Evolutionary conservation across 441 rosid genomes (phyloP).

Genomic region (Gossypium davidsonii): DNA sequence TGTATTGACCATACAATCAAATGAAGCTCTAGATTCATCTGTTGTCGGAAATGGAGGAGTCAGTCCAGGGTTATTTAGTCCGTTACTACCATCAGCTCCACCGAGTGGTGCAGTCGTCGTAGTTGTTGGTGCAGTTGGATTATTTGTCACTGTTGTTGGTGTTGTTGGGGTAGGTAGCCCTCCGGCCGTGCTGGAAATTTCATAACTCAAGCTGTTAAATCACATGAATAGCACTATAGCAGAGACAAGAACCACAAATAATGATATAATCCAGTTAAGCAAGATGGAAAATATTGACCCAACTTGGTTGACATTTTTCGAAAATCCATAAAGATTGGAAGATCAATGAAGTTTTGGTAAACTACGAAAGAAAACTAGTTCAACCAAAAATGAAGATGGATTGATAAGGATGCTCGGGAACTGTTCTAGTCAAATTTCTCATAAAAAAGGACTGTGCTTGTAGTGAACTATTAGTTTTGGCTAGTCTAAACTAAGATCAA

Average conservation of each 20-base stretch:
- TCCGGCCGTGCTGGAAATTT: constrained; percentile 48
- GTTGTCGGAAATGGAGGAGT: constrained; percentile 26
- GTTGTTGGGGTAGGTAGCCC: constrained; percentile 34
- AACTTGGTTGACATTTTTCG: no score
- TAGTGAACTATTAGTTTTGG: no score
- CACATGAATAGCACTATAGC: neutral
- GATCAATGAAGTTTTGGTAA: no score
- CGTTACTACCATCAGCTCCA: constrained; percentile 30
- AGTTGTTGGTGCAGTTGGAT: constrained; percentile 31
- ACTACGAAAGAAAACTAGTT: no score
- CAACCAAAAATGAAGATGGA: no score
- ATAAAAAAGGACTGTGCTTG: no score
- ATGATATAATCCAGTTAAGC: neutral
- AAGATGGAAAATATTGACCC: neutral
- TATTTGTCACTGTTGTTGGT: constrained; percentile 26
- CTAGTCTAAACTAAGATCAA: no score
- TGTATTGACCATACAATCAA: constrained; percentile 5
- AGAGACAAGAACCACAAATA: neutral
- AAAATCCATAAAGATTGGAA: neutral
- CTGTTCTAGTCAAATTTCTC: no score
- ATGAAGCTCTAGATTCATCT: constrained; percentile 39
- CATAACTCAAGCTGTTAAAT: constrained; percentile 11
- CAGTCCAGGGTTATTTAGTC: constrained; percentile 35
- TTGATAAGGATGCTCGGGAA: no score
- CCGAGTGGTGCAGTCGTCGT: constrained; percentile 28